phyloP scores from a whole-genome alignment of 805 yeast species.

The Candida oleophila region DNA sequence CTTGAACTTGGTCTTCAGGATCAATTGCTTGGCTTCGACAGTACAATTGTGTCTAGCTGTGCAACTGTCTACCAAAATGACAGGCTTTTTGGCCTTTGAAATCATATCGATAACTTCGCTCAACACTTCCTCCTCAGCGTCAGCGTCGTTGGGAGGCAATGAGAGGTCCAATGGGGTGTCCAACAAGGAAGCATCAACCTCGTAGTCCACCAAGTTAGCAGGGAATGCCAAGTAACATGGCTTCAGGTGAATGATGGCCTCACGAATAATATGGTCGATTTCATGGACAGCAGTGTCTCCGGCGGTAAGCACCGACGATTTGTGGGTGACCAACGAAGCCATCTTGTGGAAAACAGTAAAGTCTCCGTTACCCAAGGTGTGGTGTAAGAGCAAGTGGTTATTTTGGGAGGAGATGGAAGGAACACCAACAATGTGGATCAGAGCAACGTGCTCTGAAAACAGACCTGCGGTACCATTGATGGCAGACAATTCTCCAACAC shows the following conservation, averaged over 20 bases:
- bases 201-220: slow-evolving; percentile 34
- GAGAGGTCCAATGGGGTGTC: slow-evolving; percentile 29
- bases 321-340: slow-evolving; percentile 31
- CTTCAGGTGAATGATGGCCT: slow-evolving; percentile 32
- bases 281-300: slow-evolving; percentile 28
- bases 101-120: slow-evolving; percentile 23
- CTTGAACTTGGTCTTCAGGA: slow-evolving; percentile 17
- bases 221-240: slow-evolving; percentile 36
- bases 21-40: slow-evolving; percentile 15
- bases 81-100: slow-evolving; percentile 16
- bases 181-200: slow-evolving; percentile 27
- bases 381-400: slow-evolving; percentile 40
- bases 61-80: slow-evolving; percentile 21
- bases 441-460: slow-evolving; percentile 36
- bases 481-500: slow-evolving; percentile 37
- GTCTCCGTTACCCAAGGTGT: slow-evolving; percentile 44
- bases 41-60: slow-evolving; percentile 18
- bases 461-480: slow-evolving; percentile 35
- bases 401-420: slow-evolving; percentile 32
- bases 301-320: slow-evolving; percentile 29
- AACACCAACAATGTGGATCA: slow-evolving; percentile 35
- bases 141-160: slow-evolving; percentile 26
- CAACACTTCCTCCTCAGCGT: slow-evolving; percentile 32
- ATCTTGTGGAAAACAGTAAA: slow-evolving; percentile 37
- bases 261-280: slow-evolving; percentile 32